Percentiles rank a stretch among this genome's conserved stretches.
Conservation (phyloP, 2,329 filamentous ascomycete genomes). For the Ceratocystiopsis brevicomis region DNA sequence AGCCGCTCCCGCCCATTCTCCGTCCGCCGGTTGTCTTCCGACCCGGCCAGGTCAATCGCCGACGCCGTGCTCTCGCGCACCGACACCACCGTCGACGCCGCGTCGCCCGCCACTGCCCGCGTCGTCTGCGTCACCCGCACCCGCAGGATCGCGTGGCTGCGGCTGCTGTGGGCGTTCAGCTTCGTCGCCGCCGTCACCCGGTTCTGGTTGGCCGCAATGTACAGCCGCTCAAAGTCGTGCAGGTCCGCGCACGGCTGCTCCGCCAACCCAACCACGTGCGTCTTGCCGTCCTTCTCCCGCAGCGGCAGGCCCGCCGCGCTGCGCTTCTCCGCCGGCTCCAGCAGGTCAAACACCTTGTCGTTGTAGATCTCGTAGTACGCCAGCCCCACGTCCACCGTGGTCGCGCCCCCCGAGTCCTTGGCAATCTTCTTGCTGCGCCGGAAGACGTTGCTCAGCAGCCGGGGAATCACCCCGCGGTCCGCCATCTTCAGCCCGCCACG, state of each 20-base stretch:
- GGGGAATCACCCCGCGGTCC: conserved; percentile 73
- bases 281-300: conserved; percentile 72
- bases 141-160: conserved; percentile 77
- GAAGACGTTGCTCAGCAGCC: conserved; percentile 70
- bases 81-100: conserved; percentile 29
- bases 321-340: conserved; percentile 74
- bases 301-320: conserved; percentile 63
- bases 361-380: conserved; percentile 97
- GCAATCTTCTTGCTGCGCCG: conserved; percentile 67
- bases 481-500: conserved; percentile 71
- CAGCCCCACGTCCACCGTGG: conserved; percentile 52
- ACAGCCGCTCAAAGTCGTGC: conserved; percentile 77
- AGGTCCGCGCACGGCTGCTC: conserved; percentile 67
- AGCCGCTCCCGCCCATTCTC: conserved; percentile 85
- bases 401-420: conserved; percentile 56
- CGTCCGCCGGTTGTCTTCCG: conserved; percentile 84
- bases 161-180: conserved; percentile 77
- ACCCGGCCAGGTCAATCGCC: conserved; percentile 86
- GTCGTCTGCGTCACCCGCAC: conserved; percentile 71
- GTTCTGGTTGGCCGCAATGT: conserved; percentile 84
- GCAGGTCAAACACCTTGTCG: conserved; percentile 82
- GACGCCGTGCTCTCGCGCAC: conserved; percentile 62
- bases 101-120: conserved; percentile 10
- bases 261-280: conserved; percentile 67
- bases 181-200: conserved; percentile 79